Conservation (phyloP, 2,329 filamentous ascomycete species). For the Trichoderma brevicompactum region DNA sequence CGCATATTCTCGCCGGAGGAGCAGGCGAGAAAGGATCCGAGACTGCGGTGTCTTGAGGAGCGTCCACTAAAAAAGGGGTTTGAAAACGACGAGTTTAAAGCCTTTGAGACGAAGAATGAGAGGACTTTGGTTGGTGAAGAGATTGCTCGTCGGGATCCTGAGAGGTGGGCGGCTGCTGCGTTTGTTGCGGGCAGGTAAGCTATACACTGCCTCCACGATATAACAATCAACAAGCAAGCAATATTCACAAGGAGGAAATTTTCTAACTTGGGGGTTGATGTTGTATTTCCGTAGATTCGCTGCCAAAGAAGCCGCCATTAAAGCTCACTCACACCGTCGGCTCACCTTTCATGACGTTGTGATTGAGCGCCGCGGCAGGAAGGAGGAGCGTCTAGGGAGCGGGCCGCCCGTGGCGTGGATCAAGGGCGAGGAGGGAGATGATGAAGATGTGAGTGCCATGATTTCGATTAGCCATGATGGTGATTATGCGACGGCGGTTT, state of each 20-base stretch:
- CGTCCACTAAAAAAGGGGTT: not conserved
- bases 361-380: constrained; percentile 43
- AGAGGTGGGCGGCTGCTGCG: constrained; percentile 43
- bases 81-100: not conserved
- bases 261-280: not conserved
- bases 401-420: constrained; percentile 53
- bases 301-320: constrained; percentile 75
- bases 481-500: constrained; percentile 76
- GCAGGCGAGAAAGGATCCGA: constrained; percentile 34
- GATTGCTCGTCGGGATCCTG: constrained; percentile 30
- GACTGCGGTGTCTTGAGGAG: constrained; percentile 28
- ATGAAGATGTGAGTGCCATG: constrained; percentile 60
- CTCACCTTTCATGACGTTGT: constrained; percentile 67
- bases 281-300: constrained; percentile 57
- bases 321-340: constrained; percentile 65
- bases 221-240: not conserved
- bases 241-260: not conserved
- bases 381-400: constrained; percentile 40
- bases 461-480: constrained; percentile 88
- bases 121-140: constrained; percentile 2
- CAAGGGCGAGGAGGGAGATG: constrained; percentile 36
- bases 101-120: constrained; percentile 8
- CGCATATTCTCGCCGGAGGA: constrained; percentile 52
- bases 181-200: constrained; percentile 45
- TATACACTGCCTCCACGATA: not conserved